These are phyloP conservation scores for Cephaloascus fragrans DNA, from an alignment of 805 yeast species.

Conservation along the genomic window DNA sequence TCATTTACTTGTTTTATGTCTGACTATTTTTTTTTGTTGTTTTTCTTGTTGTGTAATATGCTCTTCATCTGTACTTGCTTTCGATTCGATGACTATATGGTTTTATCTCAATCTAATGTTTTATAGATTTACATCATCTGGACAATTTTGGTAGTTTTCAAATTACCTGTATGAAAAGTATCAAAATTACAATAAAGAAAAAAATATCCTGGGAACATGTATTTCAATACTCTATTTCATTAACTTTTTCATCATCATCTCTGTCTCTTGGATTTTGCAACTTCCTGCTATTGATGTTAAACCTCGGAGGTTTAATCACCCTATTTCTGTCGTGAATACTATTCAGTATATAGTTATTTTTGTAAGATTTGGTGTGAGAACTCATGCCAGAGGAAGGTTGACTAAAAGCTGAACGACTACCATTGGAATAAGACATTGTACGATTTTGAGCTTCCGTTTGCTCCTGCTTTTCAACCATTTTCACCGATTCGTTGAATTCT, in stretches of 20 bases:
- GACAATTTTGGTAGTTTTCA: too few species aligned
- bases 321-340: constrained; percentile 9
- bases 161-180: too few species aligned
- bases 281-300: constrained; percentile 10
- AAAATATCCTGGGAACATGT: too few species aligned
- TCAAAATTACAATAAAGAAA: too few species aligned
- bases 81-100: constrained; percentile 4
- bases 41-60: background rate
- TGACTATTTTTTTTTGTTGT: background rate
- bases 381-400: too few species aligned
- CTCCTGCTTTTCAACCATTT: constrained; percentile 1
- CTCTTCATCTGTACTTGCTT: too few species aligned
- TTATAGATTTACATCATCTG: too few species aligned
- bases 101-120: too few species aligned
- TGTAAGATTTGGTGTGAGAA: constrained; percentile 12
- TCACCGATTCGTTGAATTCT: constrained; percentile 15
- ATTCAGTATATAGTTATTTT: constrained; percentile 18
- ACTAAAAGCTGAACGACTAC: too few species aligned
- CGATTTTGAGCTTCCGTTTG: too few species aligned
- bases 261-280: constrained; percentile 2
- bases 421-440: too few species aligned
- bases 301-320: constrained; percentile 24
- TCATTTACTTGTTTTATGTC: background rate
- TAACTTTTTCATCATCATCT: constrained; percentile 2
- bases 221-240: too few species aligned